Conservation (phyloP, 1,139 yeast genomes). For the Candida gigantensis region DNA sequence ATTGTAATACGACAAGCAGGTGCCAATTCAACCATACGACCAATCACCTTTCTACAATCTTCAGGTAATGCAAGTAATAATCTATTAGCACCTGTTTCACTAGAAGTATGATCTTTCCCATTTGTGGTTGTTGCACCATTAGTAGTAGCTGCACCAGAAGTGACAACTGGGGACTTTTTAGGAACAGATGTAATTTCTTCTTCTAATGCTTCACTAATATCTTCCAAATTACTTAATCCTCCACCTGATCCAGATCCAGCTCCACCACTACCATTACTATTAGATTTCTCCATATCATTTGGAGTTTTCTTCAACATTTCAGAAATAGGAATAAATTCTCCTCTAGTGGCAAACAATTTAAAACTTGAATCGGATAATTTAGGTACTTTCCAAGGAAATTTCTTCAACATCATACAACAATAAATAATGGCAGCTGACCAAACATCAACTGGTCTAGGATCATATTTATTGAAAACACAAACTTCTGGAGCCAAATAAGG, state of each 20-base stretch:
- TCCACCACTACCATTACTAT: conserved; percentile 9
- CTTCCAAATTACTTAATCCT: conserved; percentile 25
- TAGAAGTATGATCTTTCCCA: conserved; percentile 53
- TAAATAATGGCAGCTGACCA: conserved; percentile 94
- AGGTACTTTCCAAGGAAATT: conserved; percentile 98
- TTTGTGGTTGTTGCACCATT: conserved; percentile 6
- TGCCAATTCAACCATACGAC: conserved; percentile 76
- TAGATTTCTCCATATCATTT: conserved; percentile 18
- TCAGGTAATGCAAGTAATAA: conserved; percentile 68
- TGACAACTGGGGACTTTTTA: neutral
- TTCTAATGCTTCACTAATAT: conserved; percentile 35
- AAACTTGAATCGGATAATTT: conserved; percentile 81
- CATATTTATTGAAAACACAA: conserved; percentile 75
- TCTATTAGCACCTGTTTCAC: conserved; percentile 69
- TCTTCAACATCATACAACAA: conserved; percentile 91
- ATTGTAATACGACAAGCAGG: conserved; percentile 86
- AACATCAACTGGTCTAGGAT: conserved; percentile 91
- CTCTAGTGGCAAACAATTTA: conserved; percentile 58
- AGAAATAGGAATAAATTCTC: conserved; percentile 42
- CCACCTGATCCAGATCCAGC: too few relatives aligned
- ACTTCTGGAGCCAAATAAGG: conserved; percentile 96
- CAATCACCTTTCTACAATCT: conserved; percentile 64
- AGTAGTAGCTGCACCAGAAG: conserved; percentile 1
- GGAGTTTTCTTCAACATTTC: conserved; percentile 46
- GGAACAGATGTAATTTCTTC: conserved; percentile 10